Conservation (phyloP, 2,329 filamentous ascomycete species). For the Parafenestella ontariensis region DNA sequence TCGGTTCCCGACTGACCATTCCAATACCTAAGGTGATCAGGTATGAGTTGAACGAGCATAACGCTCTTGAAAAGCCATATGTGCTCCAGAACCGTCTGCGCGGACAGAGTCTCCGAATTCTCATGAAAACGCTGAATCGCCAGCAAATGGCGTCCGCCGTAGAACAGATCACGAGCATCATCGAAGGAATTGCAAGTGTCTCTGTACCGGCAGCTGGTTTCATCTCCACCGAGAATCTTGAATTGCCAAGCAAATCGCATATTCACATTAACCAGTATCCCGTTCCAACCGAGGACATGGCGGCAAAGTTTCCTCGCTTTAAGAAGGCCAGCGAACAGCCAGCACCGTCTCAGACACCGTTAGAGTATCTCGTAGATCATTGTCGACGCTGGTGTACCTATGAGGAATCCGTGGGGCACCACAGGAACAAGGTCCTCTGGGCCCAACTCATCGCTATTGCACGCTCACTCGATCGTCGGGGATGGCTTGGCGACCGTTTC, state of each 20-base stretch:
- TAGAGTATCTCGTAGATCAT: background rate
- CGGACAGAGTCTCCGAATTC: background rate
- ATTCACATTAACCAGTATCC: conserved; percentile 1
- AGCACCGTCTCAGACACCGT: conserved; percentile 5
- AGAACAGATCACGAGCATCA: background rate
- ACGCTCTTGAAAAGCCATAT: conserved; percentile 3
- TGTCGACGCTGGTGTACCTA: conserved; percentile 4
- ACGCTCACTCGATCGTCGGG: background rate
- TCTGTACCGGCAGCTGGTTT: conserved; percentile 4
- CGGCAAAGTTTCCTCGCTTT: background rate
- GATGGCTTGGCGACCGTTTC: conserved; percentile 8
- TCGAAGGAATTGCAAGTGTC: conserved; percentile 5
- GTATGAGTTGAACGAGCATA: background rate
- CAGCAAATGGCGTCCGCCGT: conserved; percentile 3
- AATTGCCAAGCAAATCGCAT: background rate
- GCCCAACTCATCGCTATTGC: background rate
- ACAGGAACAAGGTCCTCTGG: background rate
- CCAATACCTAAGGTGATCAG: conserved; percentile 2
- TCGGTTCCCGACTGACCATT: background rate
- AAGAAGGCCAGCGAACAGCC: background rate
- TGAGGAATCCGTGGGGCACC: background rate
- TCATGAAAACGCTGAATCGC: background rate
- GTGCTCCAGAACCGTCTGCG: conserved; percentile 5
- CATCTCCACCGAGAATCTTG: background rate
- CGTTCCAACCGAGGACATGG: background rate